Evolutionary conservation across 1,284 basidiomycete species (phyloP).

Genomic region (Ceratobasidium sp.): DNA sequence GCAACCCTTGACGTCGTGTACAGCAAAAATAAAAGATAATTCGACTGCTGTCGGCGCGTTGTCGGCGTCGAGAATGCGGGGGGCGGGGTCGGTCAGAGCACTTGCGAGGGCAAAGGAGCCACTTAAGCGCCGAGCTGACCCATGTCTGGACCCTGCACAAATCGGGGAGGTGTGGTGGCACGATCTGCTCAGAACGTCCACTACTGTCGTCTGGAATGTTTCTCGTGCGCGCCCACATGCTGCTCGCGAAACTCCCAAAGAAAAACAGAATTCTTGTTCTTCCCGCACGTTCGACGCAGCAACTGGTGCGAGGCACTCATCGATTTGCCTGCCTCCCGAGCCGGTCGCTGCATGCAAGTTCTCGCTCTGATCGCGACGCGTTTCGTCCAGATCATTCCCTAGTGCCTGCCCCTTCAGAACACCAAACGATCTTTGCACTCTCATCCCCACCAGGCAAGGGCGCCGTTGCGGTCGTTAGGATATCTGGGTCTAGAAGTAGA

Average conservation of each 20-base stretch:
- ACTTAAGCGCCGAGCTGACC: conserved; percentile 21
- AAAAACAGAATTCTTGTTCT: background rate
- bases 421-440: conserved; percentile 80
- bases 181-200: background rate
- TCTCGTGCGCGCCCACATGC: background rate
- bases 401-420: conserved; percentile 43
- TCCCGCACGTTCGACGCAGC: background rate
- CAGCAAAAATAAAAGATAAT: background rate
- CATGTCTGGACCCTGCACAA: background rate
- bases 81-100: background rate
- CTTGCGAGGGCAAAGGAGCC: conserved; percentile 18
- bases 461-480: conserved; percentile 79
- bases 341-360: background rate
- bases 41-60: background rate
- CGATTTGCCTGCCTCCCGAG: background rate
- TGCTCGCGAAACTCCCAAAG: background rate
- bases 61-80: background rate
- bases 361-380: background rate
- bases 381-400: conserved; percentile 14
- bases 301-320: background rate
- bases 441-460: conserved; percentile 84
- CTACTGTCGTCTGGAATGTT: background rate
- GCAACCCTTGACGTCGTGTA: background rate
- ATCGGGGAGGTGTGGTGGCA: background rate
- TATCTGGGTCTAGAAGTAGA: conserved; percentile 76